Evolutionary conservation across 2,329 filamentous ascomycete genomes (phyloP), one percentile per base, ranked within the genome.

Genomic region (Eurotiales sp.): DNA sequence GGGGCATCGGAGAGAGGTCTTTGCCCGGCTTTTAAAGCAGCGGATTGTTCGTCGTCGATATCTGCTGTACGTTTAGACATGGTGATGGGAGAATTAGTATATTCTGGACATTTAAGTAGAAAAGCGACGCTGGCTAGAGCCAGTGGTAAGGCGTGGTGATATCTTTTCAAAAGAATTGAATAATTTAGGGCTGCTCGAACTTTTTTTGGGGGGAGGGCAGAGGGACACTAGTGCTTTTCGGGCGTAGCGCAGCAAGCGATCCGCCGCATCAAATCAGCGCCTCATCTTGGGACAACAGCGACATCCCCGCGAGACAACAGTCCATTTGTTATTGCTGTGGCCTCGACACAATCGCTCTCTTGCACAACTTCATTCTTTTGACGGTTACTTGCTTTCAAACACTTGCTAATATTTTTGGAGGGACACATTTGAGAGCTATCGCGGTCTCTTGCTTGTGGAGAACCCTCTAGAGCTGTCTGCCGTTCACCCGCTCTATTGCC

Each of bases 1-100:
- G 72, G 72, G 57, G 67, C 67, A 49, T 74, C 69, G 46, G 68
- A 65, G 57, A 81, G 70, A 54, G 82, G 82, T 27, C 82, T 75
- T 55, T 82, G 79, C 53, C 82, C 83, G 55, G 78, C 77, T 69
- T 85, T 85, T 61, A 85, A 77, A 36, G 80, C 72, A 54, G 77
- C 74, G 40, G 66, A 64, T 56, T 77, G 72, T 47, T 75, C 71
- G 32, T 76, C 75, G 29, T 72, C 67, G 41, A 75, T 65, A 55
- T 84, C 81, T 52, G 79, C 80, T 27, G 76, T 70, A 66, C 82
- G 74, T 67, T 85, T 85, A 39, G 79, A 77, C 82, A 85, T 85
- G 51, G 50, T 72, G 57, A n/a, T n/a, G n/a, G n/a, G 17, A 10
- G 3, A 22, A 7, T 25, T 44, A 47, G 36, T 52, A 53, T 22